phyloP scores from a whole-genome alignment of 169 alveolate genomes.

The Plasmodium fragile region DNA sequence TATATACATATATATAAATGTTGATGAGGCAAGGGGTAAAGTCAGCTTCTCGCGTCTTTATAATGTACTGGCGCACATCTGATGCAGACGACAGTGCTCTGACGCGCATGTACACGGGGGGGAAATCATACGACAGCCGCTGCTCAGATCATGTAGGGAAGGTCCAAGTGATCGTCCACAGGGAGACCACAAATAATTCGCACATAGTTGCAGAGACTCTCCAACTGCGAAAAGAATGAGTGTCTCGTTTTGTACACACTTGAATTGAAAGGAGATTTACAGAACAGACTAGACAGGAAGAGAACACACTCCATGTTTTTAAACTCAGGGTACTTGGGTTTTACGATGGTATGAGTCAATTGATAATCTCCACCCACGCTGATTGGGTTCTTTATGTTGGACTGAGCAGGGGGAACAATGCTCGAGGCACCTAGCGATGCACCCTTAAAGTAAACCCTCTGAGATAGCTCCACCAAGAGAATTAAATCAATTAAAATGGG shows the following conservation, averaged over 20 bases:
- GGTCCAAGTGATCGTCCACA: constrained; percentile 61
- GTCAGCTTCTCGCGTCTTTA: background rate
- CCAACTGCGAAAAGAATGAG: constrained; percentile 65
- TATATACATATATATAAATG: background rate
- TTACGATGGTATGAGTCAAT: constrained; percentile 10
- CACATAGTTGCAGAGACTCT: constrained; percentile 42
- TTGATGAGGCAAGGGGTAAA: background rate
- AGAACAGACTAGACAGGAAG: constrained; percentile 44
- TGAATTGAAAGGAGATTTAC: constrained; percentile 69
- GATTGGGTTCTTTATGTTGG: background rate
- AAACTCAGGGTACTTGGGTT: background rate
- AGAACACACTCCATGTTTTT: constrained; percentile 41
- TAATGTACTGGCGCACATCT: background rate
- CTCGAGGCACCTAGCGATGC: background rate
- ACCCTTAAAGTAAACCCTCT: constrained; percentile 36
- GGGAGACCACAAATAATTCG: constrained; percentile 47
- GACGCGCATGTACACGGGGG: background rate
- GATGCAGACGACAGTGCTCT: background rate
- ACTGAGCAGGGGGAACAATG: background rate
- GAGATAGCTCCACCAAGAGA: constrained; percentile 87
- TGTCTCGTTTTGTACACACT: constrained; percentile 68
- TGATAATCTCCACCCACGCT: constrained; percentile 36
- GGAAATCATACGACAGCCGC: background rate
- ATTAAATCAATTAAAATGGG: constrained; percentile 92
- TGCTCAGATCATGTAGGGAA: constrained; percentile 42